Evolutionary conservation across 345 rosid species (phyloP).

Genomic region (Salix exigua): DNA sequence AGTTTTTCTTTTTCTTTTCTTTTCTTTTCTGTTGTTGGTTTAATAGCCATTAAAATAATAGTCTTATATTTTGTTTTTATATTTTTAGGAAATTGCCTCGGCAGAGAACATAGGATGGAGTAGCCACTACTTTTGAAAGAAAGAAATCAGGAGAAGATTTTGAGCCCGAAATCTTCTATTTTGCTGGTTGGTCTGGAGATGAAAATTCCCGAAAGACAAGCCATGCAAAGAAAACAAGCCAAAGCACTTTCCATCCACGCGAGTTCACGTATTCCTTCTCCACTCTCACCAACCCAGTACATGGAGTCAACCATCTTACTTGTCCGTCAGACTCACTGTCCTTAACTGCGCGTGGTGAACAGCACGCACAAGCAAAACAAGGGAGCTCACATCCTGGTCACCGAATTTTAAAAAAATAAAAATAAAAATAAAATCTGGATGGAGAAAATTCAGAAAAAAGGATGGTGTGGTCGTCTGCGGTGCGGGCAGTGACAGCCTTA

Average conservation of each 20-base stretch:
- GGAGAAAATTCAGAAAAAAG: neutral
- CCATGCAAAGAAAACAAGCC: neutral
- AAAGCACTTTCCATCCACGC: neutral
- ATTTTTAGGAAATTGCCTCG: too few relatives aligned
- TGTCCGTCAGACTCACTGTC: neutral
- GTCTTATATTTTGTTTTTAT: too few relatives aligned
- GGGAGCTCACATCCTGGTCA: neutral
- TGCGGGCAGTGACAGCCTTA: neutral
- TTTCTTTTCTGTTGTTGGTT: too few relatives aligned
- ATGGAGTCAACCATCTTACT: neutral
- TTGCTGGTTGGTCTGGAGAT: neutral
- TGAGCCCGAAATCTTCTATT: neutral
- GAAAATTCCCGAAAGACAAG: neutral
- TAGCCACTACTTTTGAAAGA: too few relatives aligned
- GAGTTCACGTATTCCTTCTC: neutral
- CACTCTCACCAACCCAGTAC: neutral
- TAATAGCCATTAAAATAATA: too few relatives aligned
- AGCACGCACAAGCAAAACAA: neutral
- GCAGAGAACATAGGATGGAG: too few relatives aligned
- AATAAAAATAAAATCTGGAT: neutral
- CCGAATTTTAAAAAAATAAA: neutral
- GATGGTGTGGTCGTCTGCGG: conserved; percentile 5
- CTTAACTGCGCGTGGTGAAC: neutral
- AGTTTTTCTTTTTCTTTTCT: neutral
- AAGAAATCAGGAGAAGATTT: neutral